Conservation (phyloP, 1,284 basidiomycete genomes). For the Ganoderma resinaceum region DNA sequence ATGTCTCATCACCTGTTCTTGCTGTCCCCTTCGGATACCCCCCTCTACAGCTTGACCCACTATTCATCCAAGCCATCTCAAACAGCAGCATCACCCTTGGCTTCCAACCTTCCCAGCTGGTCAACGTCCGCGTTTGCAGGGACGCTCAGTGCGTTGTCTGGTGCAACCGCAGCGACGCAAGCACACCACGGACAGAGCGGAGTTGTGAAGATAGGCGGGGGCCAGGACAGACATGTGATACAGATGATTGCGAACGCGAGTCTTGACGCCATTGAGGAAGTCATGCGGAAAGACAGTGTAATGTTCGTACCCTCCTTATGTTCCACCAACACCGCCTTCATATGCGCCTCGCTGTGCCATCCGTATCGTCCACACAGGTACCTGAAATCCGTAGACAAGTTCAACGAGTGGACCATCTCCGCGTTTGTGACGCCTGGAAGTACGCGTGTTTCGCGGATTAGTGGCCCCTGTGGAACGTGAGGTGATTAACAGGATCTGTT, state of each 20-base stretch:
- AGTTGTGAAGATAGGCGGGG: slow-evolving; percentile 66
- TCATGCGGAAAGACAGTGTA: slow-evolving; percentile 82
- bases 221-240: slow-evolving; percentile 89
- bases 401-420: slow-evolving; percentile 97
- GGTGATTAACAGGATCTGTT: slow-evolving; percentile 25
- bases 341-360: background rate
- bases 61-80: slow-evolving; percentile 76
- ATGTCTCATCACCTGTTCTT: slow-evolving; percentile 89
- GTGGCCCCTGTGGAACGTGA: background rate
- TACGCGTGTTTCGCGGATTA: slow-evolving; percentile 50
- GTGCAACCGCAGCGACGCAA: slow-evolving; percentile 77
- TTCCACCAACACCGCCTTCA: slow-evolving; percentile 6
- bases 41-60: slow-evolving; percentile 81
- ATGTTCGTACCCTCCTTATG: slow-evolving; percentile 66
- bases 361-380: slow-evolving; percentile 65
- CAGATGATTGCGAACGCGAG: slow-evolving; percentile 97
- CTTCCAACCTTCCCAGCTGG: slow-evolving; percentile 84
- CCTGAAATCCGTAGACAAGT: slow-evolving; percentile 91
- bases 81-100: slow-evolving; percentile 66
- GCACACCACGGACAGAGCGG: slow-evolving; percentile 63
- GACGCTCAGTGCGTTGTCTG: slow-evolving; percentile 83
- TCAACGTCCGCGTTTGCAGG: slow-evolving; percentile 87
- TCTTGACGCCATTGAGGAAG: slow-evolving; percentile 91
- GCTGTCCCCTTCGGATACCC: slow-evolving; percentile 83
- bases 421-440: slow-evolving; percentile 94